Conservation (phyloP, 495 filamentous ascomycete species). For the Lasiosphaeria ovina region DNA sequence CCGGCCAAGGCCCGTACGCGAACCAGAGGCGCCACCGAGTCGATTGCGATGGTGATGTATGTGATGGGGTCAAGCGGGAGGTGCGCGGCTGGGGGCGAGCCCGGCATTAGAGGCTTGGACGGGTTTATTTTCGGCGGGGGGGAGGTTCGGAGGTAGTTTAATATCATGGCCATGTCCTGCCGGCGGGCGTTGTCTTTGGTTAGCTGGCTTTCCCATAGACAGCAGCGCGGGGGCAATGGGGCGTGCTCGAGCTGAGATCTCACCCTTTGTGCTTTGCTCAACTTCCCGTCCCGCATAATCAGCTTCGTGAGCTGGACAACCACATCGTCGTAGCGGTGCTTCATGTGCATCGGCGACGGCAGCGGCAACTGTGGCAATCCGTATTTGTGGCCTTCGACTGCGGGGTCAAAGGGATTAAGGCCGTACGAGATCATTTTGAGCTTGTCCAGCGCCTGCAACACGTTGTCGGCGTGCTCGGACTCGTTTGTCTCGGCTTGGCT, state of each 20-base stretch:
- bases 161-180: slow-evolving; percentile 81
- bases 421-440: slow-evolving; percentile 36
- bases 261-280: slow-evolving; percentile 79
- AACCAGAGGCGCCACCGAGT: slow-evolving; percentile 90
- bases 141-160: slow-evolving; percentile 82
- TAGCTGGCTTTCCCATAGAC: neutral
- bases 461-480: slow-evolving; percentile 35
- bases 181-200: slow-evolving; percentile 5
- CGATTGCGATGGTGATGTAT: slow-evolving; percentile 84
- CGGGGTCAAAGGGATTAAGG: slow-evolving; percentile 26
- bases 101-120: slow-evolving; percentile 66
- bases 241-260: slow-evolving; percentile 14
- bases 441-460: slow-evolving; percentile 31
- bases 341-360: slow-evolving; percentile 59
- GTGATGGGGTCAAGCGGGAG: slow-evolving; percentile 74
- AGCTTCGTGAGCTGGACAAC: slow-evolving; percentile 84
- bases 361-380: slow-evolving; percentile 65
- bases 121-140: slow-evolving; percentile 71
- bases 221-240: neutral
- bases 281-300: slow-evolving; percentile 86
- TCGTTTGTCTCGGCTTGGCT: slow-evolving; percentile 8
- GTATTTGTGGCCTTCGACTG: slow-evolving; percentile 66
- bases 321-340: slow-evolving; percentile 76
- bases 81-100: slow-evolving; percentile 66
- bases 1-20: slow-evolving; percentile 72